Base-by-base conservation (phyloP, 2,329 filamentous ascomycete species). In the Ilyonectria destructans region DNA sequence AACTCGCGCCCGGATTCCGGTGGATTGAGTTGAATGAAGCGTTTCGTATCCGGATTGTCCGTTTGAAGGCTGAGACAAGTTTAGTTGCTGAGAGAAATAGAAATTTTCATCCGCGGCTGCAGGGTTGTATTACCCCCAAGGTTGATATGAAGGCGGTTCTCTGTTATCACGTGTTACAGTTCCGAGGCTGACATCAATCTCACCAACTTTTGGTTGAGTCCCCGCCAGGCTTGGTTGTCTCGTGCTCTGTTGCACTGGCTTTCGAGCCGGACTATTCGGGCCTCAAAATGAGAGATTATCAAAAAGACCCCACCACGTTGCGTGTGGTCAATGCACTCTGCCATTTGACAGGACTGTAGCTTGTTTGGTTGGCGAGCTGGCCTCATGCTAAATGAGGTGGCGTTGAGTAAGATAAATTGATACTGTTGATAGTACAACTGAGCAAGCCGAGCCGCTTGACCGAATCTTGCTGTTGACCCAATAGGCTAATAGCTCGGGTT, bases 1-100 rank as follows among this genome's bases (percentile, higher is more conserved):
- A 62, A 61, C 45, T 45, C 52, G 61, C 56, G 59, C 49, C 65
- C 46, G 46, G 55, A 65, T 65, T 46, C 57, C 55, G 64, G 62
- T 43, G 68, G 54, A 45, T 49, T 68, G 35, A 48, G 58, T 26
- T 23, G 45, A 57, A 54, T 58, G 51, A 64, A 54, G 43, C 61
- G 56, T 61, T 69, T 67, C 61, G 64, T 71, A 70, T 69, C 62
- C 45, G 48, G 68, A n/a, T 62, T 65, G 43, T 62, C 48, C 61
- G 48, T 57, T 23, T 58, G 54, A 59, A 55, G 58, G 51, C 56
- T 59, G 62, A 69, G 64, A 69, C 62, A 68, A 40, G 51, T 62
- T 15, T 33, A 45, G 49, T 43, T 29, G 61, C 61, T 58, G 55
- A 29, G 43, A 48, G 23, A 58, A 58, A 54, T 55, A 58, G 56